Evolutionary conservation across 2,329 filamentous ascomycete genomes (phyloP), one percentile per base, ranked within the genome.

Genomic region (Pyricularia sp.): DNA sequence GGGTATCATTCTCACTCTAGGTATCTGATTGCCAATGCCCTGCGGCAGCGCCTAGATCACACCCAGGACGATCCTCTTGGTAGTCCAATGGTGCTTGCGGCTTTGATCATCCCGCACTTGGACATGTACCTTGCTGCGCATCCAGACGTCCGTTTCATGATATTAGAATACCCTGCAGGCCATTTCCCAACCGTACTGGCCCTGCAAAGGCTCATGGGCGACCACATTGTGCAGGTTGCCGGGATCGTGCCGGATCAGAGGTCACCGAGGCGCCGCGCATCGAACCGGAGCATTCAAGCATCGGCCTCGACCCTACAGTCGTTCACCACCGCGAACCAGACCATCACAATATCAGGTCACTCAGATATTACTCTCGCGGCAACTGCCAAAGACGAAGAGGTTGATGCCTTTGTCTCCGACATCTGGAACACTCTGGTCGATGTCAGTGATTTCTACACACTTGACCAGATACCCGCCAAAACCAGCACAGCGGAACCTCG

Each of bases 1-100:
- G 2, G 23, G n/a, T 42, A 12, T 17, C 17, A 30, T 6, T 33
- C 1, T 10, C 14, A 17, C 23, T 63, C 68, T 59, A 88, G 87
- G 71, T 89, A 87, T 72, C 80, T 90, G 66, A 83, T 89, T 68
- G 83, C 83, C 72, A 88, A 83, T 71, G 85, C 85, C 4, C 86
- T 89, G 83, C 86, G 89, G 74, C 79, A 82, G 0, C 85, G 84
- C 71, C 76, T 81, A 3, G 81, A 82, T 68, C 84, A 86, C 70
- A 81, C 80, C 3, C 80, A 82, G 36, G 82, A 84, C 69, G 86
- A 86, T 71, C 86, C 85, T 0, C 85, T 88, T 70, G 79, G 80
- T 20, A 84, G 86, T 72, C 81, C 85, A 1, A 78, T 82, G 26
- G 78, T 86, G 20, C 80, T 90, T 2, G 87, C 88, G 2, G 83